Evolutionary conservation across 192 early-diverging fungal species (phyloP), one percentile per base, ranked within the genome.

Genomic region (Podila verticillata): DNA sequence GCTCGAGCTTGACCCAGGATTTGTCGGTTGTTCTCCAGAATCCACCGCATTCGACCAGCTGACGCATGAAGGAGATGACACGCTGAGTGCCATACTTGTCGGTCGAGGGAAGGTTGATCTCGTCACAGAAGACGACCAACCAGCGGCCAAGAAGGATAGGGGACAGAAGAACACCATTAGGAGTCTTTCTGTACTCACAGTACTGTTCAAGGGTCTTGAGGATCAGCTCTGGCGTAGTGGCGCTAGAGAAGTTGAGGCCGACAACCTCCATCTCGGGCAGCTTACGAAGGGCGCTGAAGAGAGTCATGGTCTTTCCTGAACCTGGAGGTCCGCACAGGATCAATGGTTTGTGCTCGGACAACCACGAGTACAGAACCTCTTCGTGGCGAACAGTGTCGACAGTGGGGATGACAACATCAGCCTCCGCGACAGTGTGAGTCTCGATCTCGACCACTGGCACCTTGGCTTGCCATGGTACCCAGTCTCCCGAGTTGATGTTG

Each of bases 71-170:
- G 3, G 98, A 96, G 28, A 99, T 95, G 32, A 98, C 98, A 15
- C 97, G 92, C 79, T 99, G 98, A 26, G 98, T 99, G 26, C 96
- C 96, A 63, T 99, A 99, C 72, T 96, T 93, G 87, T 99, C 98
- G 17, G 86, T 85, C 20, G 96, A 94, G 1, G 98, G 98, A 78
- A 99, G 84, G 74, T 99, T 99, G 83, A 99, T 96, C 89, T 99
- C 98, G 81, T 99, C 98, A 83, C 98, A 99, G 83, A 99, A 99
- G 57, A 99, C 87, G 12, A 99, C 97, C 28, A 99, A 89, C 97
- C 97, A 99, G 30, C 95, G 89, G 48, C 95, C 96, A 24, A 95
- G 86, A 35, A 91, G 78, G 3, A 88, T 82, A 28, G 98, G 98
- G 2, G 95, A 89, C 68, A 99, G 74, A 5, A 98, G 88, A 24